Conservation (phyloP, 192 early-diverging fungal genomes). For the Umbelopsis sp. region DNA sequence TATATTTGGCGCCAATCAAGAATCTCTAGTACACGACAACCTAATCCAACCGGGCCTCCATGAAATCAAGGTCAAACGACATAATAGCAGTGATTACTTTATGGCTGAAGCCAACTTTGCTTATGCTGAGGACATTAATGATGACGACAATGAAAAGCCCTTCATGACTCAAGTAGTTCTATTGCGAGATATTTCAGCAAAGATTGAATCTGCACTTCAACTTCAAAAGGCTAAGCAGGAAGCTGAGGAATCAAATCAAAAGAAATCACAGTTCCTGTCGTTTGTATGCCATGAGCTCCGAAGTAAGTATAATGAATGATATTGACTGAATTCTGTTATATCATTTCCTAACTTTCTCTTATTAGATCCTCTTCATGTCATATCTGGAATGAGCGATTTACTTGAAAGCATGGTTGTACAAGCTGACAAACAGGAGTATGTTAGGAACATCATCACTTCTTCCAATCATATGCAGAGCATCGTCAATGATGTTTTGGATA, state of each 20-base stretch:
- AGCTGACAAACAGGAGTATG: neutral
- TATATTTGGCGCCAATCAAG: neutral
- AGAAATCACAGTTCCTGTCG: neutral
- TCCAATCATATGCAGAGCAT: slow-evolving; percentile 3
- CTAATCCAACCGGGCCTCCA: neutral
- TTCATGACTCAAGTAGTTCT: slow-evolving; percentile 1
- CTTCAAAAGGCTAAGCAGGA: neutral
- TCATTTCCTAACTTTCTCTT: neutral
- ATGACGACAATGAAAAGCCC: neutral
- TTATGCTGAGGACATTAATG: neutral
- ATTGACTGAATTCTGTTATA: neutral
- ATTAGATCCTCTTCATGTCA: slow-evolving; percentile 4
- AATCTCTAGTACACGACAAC: neutral
- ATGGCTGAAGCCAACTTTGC: slow-evolving; percentile 5
- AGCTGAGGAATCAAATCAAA: neutral
- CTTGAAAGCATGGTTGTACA: neutral
- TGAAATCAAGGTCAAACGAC: neutral
- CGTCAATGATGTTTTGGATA: slow-evolving; percentile 10
- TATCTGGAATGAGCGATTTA: neutral
- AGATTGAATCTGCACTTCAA: neutral
- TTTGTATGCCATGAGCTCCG: slow-evolving; percentile 4
- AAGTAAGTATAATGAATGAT: neutral
- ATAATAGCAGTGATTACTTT: neutral
- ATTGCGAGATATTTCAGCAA: neutral
- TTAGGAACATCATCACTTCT: neutral